A percentile compares a stretch with the other conserved stretches of the same genome.
Conservation (phyloP, 352 stramenopile species). For the Aphanomyces cochlioides region DNA sequence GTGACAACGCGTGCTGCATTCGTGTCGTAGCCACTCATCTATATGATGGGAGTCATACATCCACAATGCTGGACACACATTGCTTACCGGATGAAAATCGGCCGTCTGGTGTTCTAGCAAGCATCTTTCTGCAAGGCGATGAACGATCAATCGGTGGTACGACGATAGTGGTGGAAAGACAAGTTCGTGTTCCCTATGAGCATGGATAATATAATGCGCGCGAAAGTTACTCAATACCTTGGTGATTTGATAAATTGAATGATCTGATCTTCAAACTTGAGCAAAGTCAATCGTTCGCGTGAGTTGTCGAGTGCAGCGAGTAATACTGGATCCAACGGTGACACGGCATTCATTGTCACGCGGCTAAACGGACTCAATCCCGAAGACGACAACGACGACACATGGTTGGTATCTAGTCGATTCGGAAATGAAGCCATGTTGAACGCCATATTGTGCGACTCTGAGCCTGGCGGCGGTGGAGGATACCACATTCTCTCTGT, state of each 20-base stretch:
- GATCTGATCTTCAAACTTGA: slow-evolving; percentile 87
- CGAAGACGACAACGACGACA: background rate
- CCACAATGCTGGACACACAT: background rate
- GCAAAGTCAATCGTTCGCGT: slow-evolving; percentile 70
- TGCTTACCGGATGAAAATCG: slow-evolving; percentile 46
- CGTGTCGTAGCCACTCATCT: slow-evolving; percentile 42
- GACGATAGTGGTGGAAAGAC: slow-evolving; percentile 80
- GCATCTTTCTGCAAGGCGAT: slow-evolving; percentile 92
- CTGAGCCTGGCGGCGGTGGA: background rate
- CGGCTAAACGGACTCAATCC: slow-evolving; percentile 21
- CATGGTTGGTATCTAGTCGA: too few species aligned
- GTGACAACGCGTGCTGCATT: slow-evolving; percentile 80
- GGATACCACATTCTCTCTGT: background rate
- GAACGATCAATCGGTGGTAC: slow-evolving; percentile 86
- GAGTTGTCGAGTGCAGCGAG: slow-evolving; percentile 75
- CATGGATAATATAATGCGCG: background rate
- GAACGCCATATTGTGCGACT: too few species aligned
- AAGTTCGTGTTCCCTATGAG: slow-evolving; percentile 54
- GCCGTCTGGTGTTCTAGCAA: slow-evolving; percentile 83
- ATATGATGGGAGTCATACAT: background rate
- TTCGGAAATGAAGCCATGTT: background rate
- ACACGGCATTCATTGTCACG: slow-evolving; percentile 9
- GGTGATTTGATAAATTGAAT: slow-evolving; percentile 68
- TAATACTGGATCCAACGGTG: slow-evolving; percentile 68
- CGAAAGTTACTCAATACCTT: slow-evolving; percentile 26